These are phyloP conservation scores for Salix purpurea DNA, from an alignment of 345 rosid species.

Conservation along the genomic window DNA sequence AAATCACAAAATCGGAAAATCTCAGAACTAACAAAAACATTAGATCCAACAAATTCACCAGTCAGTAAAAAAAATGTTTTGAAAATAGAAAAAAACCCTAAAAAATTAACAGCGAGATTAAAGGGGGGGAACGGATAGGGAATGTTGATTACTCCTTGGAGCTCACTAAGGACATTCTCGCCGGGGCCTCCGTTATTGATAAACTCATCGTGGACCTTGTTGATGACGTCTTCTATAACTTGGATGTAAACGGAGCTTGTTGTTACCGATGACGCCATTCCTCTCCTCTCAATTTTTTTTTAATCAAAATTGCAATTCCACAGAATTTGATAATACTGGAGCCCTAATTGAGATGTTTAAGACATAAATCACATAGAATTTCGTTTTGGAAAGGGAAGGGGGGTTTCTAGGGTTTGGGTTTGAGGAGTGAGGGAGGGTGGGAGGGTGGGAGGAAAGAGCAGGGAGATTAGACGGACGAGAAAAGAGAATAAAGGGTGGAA, in stretches of 20 bases:
- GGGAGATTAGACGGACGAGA: constrained; percentile 42
- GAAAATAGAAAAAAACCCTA: neutral
- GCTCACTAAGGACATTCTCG: constrained; percentile 76
- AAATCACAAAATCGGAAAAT: constrained; percentile 20
- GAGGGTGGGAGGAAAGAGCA: constrained; percentile 26
- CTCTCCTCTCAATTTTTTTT: neutral
- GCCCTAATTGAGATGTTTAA: neutral
- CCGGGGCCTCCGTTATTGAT: constrained; percentile 76
- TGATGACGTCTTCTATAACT: constrained; percentile 85
- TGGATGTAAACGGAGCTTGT: constrained; percentile 69
- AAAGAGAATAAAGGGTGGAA: constrained; percentile 56
- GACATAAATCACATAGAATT: neutral
- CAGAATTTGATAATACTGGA: neutral
- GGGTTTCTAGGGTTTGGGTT: constrained; percentile 22
- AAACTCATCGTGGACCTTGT: constrained; percentile 93
- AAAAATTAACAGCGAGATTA: neutral
- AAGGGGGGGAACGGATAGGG: neutral
- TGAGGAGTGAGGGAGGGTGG: constrained; percentile 15
- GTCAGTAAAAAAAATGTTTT: neutral
- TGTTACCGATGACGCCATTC: constrained; percentile 59
- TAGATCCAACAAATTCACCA: constrained; percentile 29
- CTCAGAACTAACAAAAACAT: constrained; percentile 21
- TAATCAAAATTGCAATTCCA: neutral
- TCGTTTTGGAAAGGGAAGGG: neutral
- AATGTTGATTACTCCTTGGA: constrained; percentile 67